Conservation (phyloP, 2,329 filamentous ascomycete genomes). For the Phialophora chinensis region DNA sequence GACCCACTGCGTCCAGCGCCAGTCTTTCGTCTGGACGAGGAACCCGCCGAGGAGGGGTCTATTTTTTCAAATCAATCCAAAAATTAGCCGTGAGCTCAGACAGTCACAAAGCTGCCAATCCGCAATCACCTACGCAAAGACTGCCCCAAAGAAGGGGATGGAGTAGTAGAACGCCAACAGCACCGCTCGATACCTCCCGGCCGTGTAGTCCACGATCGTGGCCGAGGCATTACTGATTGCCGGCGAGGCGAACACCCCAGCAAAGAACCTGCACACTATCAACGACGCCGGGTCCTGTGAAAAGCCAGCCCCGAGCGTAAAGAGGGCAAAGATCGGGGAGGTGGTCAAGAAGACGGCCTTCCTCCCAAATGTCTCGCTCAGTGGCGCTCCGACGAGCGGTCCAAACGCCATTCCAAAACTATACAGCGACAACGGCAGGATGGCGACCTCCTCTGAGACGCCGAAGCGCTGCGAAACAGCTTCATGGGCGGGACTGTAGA, state of each 20-base stretch:
- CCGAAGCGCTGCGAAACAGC: constrained; percentile 59
- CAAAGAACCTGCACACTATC: constrained; percentile 40
- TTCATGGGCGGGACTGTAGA: constrained; percentile 49
- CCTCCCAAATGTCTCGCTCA: constrained; percentile 48
- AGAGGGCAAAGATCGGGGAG: constrained; percentile 46
- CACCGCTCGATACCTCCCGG: constrained; percentile 32
- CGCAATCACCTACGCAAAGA: constrained; percentile 30
- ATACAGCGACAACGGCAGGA: constrained; percentile 47
- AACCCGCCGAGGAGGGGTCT: constrained; percentile 60
- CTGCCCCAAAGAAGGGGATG: constrained; percentile 37
- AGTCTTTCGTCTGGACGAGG: constrained; percentile 61
- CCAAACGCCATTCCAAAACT: constrained; percentile 48
- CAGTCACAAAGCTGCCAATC: neutral
- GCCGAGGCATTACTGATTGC: constrained; percentile 40
- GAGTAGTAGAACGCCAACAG: constrained; percentile 38
- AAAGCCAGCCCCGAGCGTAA: constrained; percentile 41
- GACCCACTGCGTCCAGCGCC: constrained; percentile 46
- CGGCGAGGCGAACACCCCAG: constrained; percentile 40
- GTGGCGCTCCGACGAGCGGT: constrained; percentile 45
- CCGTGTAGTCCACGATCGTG: constrained; percentile 40
- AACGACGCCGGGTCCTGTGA: constrained; percentile 35
- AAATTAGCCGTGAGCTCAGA: neutral
- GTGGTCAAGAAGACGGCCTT: constrained; percentile 46
- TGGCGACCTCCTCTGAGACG: constrained; percentile 40
- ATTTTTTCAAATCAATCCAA: constrained; percentile 10